These are phyloP conservation scores for Scheffersomyces spartinae DNA, from an alignment of 805 yeast genomes.

Conservation along the genomic window DNA sequence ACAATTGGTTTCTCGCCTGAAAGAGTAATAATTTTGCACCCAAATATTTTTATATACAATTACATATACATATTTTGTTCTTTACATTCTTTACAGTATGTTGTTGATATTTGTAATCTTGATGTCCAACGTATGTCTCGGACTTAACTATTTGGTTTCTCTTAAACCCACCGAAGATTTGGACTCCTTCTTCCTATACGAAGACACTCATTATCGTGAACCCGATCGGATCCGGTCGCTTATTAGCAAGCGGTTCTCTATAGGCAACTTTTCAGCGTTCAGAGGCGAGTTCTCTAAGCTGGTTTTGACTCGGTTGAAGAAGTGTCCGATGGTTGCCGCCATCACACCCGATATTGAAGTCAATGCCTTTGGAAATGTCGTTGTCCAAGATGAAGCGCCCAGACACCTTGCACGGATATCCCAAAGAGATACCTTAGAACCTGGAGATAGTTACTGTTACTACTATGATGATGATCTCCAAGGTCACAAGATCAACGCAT, in stretches of 20 bases:
- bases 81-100: no score
- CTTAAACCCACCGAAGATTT: no score
- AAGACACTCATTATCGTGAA: no score
- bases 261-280: conserved; percentile 65
- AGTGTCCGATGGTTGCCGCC: conserved; percentile 55
- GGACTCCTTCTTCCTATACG: no score
- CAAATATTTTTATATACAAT: no score
- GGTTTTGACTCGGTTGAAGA: conserved; percentile 33
- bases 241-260: conserved; percentile 42
- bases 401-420: conserved; percentile 60
- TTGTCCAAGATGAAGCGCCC: conserved; percentile 36
- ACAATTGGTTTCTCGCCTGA: no score
- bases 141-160: no score
- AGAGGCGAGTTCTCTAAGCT: conserved; percentile 47
- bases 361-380: conserved; percentile 38
- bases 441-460: conserved; percentile 7
- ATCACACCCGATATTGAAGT: conserved; percentile 57
- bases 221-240: no score
- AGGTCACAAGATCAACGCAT: conserved; percentile 60
- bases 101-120: no score
- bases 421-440: conserved; percentile 28
- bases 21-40: no score
- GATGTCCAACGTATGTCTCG: no score
- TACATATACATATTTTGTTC: no score
- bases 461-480: conserved; percentile 28